A percentile compares a stretch with the other conserved stretches of the same genome.
These are phyloP conservation scores for Boletus vermiculosoides DNA, from an alignment of 768 basidiomycete species.

Conservation along the genomic window DNA sequence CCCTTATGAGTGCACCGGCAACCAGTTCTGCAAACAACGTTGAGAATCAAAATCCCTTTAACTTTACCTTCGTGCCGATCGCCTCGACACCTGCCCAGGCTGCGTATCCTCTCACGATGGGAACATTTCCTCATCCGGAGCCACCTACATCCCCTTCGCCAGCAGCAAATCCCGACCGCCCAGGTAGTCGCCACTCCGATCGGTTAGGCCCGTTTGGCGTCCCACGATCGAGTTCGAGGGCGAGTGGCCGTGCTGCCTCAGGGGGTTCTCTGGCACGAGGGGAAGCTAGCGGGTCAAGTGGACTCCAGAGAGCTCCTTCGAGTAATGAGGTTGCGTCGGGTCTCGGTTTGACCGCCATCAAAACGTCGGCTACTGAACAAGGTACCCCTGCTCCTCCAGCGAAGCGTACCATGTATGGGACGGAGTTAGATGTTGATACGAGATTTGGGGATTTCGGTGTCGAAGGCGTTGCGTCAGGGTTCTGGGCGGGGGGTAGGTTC, in stretches of 20 bases:
- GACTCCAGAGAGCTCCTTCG: slow-evolving; percentile 34
- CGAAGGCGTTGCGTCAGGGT: slow-evolving; percentile 71
- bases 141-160: slow-evolving; percentile 36
- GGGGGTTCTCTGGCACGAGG: slow-evolving; percentile 27
- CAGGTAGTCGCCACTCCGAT: slow-evolving; percentile 35
- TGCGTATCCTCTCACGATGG: slow-evolving; percentile 38
- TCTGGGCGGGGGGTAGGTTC: slow-evolving; percentile 58
- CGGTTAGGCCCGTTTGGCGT: slow-evolving; percentile 28
- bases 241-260: slow-evolving; percentile 28
- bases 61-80: slow-evolving; percentile 51
- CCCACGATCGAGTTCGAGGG: slow-evolving; percentile 40
- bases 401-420: slow-evolving; percentile 80
- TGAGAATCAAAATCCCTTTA: slow-evolving; percentile 56
- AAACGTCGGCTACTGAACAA: slow-evolving; percentile 38
- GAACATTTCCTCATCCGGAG: slow-evolving; percentile 35
- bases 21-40: slow-evolving; percentile 50
- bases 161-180: slow-evolving; percentile 32
- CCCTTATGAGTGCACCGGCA: slow-evolving; percentile 32
- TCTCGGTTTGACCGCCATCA: slow-evolving; percentile 41
- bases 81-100: slow-evolving; percentile 51
- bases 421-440: slow-evolving; percentile 77
- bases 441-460: slow-evolving; percentile 84
- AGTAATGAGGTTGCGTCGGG: slow-evolving; percentile 48
- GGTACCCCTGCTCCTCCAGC: slow-evolving; percentile 45
- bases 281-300: slow-evolving; percentile 26